Percentiles rank a stretch among this genome's conserved stretches.
These are phyloP conservation scores for Tephrocybe sp. DNA, from an alignment of 768 basidiomycete species.

Conservation along the genomic window DNA sequence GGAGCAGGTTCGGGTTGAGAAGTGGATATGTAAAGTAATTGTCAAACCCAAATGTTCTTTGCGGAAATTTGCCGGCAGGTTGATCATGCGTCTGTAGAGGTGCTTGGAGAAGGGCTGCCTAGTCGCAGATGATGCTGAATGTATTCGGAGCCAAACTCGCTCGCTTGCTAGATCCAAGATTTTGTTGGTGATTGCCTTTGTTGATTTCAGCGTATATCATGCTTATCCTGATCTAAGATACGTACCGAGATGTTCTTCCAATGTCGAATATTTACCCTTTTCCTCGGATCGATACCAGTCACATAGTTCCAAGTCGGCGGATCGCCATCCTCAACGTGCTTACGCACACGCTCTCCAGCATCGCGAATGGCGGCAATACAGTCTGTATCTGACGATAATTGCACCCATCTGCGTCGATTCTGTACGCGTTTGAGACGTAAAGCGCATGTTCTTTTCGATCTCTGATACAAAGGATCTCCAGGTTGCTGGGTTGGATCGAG, in stretches of 20 bases:
- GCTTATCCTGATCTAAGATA: neutral
- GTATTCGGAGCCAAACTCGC: neutral
- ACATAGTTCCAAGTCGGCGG: neutral
- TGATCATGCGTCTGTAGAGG: neutral
- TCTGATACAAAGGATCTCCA: constrained; percentile 17
- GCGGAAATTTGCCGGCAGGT: too few relatives aligned
- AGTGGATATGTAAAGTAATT: too few relatives aligned
- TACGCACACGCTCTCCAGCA: neutral
- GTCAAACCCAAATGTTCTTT: too few relatives aligned
- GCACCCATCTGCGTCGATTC: neutral
- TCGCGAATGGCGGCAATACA: constrained; percentile 16
- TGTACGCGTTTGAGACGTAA: constrained; percentile 11
- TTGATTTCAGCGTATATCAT: neutral
- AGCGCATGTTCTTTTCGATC: constrained; percentile 11
- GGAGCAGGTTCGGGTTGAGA: too few relatives aligned
- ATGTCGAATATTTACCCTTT: too few relatives aligned
- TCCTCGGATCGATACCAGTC: neutral
- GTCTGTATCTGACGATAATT: constrained; percentile 18
- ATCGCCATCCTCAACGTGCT: neutral
- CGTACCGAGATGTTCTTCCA: too few relatives aligned
- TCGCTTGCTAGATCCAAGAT: neutral
- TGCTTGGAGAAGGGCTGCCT: neutral
- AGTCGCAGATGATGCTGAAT: neutral
- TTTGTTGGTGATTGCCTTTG: neutral
- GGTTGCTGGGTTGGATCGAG: constrained; percentile 16